Evolutionary conservation across 345 rosid species (phyloP), one percentile per base, ranked within the genome.

Genomic region (Trapa bicornis): DNA sequence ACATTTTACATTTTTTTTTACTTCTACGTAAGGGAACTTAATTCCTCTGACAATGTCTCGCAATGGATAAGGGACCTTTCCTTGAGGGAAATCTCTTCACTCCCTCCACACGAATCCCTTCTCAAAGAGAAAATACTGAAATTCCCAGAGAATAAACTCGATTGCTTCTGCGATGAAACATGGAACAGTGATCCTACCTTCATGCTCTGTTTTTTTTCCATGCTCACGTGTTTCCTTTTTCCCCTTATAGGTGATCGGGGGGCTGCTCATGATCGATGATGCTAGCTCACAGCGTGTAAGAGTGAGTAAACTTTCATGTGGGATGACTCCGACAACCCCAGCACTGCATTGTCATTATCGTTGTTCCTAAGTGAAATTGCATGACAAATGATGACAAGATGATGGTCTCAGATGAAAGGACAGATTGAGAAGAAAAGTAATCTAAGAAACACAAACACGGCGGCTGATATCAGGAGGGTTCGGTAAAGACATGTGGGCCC

Each of bases 81-180:
- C 36, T 35, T 15, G 36, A 5, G 2, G 47, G 39, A 17, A 70
- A 62, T 33, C 73, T 33, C 73, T 50, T 65, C 53, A 56, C 80
- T 76, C 66, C 66, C 14, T 8, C 9, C 13, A 11, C 48, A 0
- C 12, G 48, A 47, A 65, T 35, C 67, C 64, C 29, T 22, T 22
- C 29, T 22, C 29, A 22, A 22, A 22, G 29, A 22, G 29, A 22
- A 22, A 22, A 22, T 22, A 22, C 29, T 22, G 29, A 22, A 22
- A 0, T 22, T 22, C 29, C 29, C 29, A 58, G 42, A 39, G 5
- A 41, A 41, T 8, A 35, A 57, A 35, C 12, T 50, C 5, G n/a
- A 50, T 50, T 15, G 22, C 56, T 50, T 50, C 56, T 15, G 22
- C 6, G 56, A 50, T 50, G n/a, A 3, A 50, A 50, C 60, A 5